Evolutionary conservation across 345 rosid genomes (phyloP).

Genomic region (Ailanthus altissimus): DNA sequence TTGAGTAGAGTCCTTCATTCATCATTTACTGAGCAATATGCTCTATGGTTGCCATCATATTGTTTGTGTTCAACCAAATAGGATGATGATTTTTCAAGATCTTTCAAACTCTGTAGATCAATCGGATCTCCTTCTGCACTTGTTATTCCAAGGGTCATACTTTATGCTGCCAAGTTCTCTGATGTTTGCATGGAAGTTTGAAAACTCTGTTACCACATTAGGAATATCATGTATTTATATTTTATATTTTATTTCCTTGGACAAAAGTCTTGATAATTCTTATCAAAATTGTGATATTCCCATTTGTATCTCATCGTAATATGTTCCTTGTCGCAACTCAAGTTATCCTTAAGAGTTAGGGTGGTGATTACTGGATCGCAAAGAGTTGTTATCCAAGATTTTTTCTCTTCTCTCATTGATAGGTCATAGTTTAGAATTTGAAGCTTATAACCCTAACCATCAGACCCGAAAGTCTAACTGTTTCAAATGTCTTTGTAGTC

Average conservation of each 20-base stretch:
- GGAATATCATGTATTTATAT: too few relatives aligned
- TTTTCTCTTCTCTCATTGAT: background rate
- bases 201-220: background rate
- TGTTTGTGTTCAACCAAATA: background rate
- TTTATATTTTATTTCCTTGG: background rate
- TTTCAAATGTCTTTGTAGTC: background rate
- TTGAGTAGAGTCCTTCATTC: too few relatives aligned
- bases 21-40: too few relatives aligned
- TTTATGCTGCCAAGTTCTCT: background rate
- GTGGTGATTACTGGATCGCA: background rate
- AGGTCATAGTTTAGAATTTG: background rate
- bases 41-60: background rate
- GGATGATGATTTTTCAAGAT: background rate
- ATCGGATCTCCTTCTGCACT: background rate
- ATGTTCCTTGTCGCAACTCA: background rate
- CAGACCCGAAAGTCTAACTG: background rate
- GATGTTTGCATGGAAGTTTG: background rate
- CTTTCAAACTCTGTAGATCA: background rate
- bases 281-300: background rate
- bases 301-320: background rate
- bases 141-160: background rate
- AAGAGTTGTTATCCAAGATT: background rate
- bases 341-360: background rate
- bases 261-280: background rate
- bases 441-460: background rate